These are phyloP conservation scores for Rhizopogon roseolus DNA, from an alignment of 768 basidiomycete species.

Conservation along the genomic window DNA sequence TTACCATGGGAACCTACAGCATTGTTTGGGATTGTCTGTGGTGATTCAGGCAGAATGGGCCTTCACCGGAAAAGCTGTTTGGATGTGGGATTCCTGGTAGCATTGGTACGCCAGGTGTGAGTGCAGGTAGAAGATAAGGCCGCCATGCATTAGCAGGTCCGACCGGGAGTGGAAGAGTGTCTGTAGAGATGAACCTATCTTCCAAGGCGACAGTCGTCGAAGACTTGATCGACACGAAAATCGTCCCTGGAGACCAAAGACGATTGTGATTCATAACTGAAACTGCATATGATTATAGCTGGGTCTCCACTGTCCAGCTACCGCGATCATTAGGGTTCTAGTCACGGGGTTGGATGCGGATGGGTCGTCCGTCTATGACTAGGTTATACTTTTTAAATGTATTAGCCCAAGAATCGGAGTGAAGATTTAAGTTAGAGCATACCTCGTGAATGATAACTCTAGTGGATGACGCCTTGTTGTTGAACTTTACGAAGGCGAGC, in stretches of 20 bases:
- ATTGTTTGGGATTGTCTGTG: slow-evolving; percentile 10
- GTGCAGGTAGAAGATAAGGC: slow-evolving; percentile 23
- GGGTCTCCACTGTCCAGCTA: slow-evolving; percentile 31
- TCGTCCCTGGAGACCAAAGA: slow-evolving; percentile 6
- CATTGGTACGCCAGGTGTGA: slow-evolving; percentile 10
- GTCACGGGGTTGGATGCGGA: slow-evolving; percentile 74
- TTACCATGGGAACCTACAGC: slow-evolving; percentile 8
- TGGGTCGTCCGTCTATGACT: slow-evolving; percentile 62
- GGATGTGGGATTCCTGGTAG: too few relatives aligned
- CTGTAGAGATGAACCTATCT: slow-evolving; percentile 11
- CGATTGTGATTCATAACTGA: slow-evolving; percentile 24
- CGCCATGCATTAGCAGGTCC: slow-evolving; percentile 29
- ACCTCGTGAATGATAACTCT: slow-evolving; percentile 67
- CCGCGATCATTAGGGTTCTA: slow-evolving; percentile 49
- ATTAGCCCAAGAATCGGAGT: slow-evolving; percentile 2
- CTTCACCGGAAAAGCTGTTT: slow-evolving; percentile 13
- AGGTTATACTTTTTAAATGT: slow-evolving; percentile 55
- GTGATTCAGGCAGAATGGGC: slow-evolving; percentile 15
- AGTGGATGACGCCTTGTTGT: slow-evolving; percentile 57
- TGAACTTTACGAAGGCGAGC: slow-evolving; percentile 76
- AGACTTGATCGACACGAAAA: slow-evolving; percentile 7
- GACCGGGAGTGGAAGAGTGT: slow-evolving; percentile 17
- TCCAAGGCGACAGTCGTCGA: slow-evolving; percentile 6
- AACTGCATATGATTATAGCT: slow-evolving; percentile 28
- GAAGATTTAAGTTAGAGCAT: slow-evolving; percentile 1